Conservation (phyloP, 2,329 filamentous ascomycete genomes). For the Aureobasidium musti region DNA sequence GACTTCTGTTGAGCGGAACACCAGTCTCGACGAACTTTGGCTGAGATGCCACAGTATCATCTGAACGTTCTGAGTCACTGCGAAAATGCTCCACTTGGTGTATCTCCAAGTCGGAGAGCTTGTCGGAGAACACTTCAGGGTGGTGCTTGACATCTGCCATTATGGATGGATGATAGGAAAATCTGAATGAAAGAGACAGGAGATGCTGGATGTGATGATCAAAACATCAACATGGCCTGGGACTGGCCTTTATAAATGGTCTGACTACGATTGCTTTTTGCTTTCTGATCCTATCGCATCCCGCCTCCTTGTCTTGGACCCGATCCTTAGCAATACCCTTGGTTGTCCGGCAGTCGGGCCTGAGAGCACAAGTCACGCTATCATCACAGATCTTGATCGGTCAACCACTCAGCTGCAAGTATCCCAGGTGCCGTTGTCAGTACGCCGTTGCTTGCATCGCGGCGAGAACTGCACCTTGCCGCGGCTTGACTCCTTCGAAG, state of each 20-base stretch:
- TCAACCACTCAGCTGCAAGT: slow-evolving; percentile 2
- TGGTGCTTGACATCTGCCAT: slow-evolving; percentile 5
- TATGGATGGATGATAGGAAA: background rate
- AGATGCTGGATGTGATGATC: slow-evolving; percentile 8
- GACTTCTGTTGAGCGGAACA: slow-evolving; percentile 37
- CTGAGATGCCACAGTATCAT: slow-evolving; percentile 28
- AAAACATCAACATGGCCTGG: background rate
- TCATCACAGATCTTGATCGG: slow-evolving; percentile 12
- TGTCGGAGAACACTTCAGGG: slow-evolving; percentile 7
- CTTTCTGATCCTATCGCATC: background rate
- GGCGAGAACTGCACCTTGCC: slow-evolving; percentile 12
- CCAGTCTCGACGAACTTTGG: slow-evolving; percentile 33
- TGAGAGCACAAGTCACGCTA: slow-evolving; percentile 24
- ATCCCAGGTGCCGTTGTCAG: slow-evolving; percentile 4
- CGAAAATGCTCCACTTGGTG: slow-evolving; percentile 34
- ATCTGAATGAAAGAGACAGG: background rate
- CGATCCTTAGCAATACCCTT: slow-evolving; percentile 1
- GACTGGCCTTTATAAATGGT: slow-evolving; percentile 9
- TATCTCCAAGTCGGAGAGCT: slow-evolving; percentile 30
- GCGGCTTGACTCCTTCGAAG: slow-evolving; percentile 11
- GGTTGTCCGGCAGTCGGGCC: slow-evolving; percentile 3
- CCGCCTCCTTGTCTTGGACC: slow-evolving; percentile 19
- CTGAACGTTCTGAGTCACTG: slow-evolving; percentile 27
- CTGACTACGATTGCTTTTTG: slow-evolving; percentile 17
- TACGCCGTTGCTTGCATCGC: slow-evolving; percentile 17